phyloP scores from a whole-genome alignment of 805 yeast species.

The Priceomyces melissophilus region DNA sequence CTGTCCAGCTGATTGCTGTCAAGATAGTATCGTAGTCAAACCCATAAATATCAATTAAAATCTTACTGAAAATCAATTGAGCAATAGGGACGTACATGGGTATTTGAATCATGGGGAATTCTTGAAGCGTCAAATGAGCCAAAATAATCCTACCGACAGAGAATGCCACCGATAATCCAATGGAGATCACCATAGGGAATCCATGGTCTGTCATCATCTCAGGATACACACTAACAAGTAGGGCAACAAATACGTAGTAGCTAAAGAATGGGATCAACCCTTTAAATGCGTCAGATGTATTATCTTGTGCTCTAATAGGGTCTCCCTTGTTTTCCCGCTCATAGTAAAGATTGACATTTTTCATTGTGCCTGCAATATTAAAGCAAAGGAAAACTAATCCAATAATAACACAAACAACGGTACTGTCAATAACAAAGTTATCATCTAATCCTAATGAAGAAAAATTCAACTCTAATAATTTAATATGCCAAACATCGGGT shows the following conservation, averaged over 20 bases:
- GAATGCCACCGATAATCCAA: slow-evolving; percentile 76
- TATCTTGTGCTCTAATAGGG: slow-evolving; percentile 22
- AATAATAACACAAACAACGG: slow-evolving; percentile 43
- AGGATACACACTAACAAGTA: slow-evolving; percentile 51
- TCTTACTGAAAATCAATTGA: slow-evolving; percentile 38
- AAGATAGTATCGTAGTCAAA: slow-evolving; percentile 42
- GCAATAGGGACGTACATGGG: slow-evolving; percentile 64
- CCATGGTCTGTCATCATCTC: slow-evolving; percentile 42
- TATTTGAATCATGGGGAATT: slow-evolving; percentile 69
- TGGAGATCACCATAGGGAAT: slow-evolving; percentile 60
- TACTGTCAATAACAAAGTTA: slow-evolving; percentile 32
- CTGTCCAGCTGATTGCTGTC: slow-evolving; percentile 56
- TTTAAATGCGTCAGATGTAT: slow-evolving; percentile 40
- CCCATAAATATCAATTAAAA: slow-evolving; percentile 34
- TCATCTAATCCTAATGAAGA: slow-evolving; percentile 26
- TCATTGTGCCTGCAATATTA: slow-evolving; percentile 67
- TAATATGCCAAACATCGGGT: slow-evolving; percentile 59
- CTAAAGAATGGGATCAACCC: slow-evolving; percentile 69
- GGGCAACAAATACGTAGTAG: slow-evolving; percentile 47
- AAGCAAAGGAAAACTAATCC: slow-evolving; percentile 56
- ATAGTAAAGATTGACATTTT: slow-evolving; percentile 52
- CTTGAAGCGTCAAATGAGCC: slow-evolving; percentile 78
- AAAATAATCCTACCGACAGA: slow-evolving; percentile 88
- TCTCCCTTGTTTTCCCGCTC: slow-evolving; percentile 24
- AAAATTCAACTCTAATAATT: slow-evolving; percentile 40